phyloP scores from a whole-genome alignment of 73 alveolate species.

The Uronychia setigera region DNA sequence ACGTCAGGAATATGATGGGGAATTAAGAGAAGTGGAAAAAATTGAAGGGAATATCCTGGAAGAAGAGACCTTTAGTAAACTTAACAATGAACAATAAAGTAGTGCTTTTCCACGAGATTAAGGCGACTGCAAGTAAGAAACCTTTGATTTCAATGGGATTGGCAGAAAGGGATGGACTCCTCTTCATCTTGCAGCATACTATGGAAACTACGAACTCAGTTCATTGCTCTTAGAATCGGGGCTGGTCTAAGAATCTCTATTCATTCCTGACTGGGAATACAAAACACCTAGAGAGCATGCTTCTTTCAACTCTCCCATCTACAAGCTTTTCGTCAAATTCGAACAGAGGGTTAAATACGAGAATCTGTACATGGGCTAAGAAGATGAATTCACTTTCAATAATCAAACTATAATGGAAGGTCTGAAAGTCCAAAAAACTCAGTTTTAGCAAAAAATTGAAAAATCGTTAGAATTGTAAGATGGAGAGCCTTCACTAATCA shows the following conservation, averaged over 20 bases:
- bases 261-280: not conserved
- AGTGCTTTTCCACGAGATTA: too few species aligned
- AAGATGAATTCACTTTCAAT: not conserved
- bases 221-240: not conserved
- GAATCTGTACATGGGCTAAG: not conserved
- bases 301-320: not conserved
- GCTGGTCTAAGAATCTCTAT: not conserved
- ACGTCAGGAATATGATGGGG: too few species aligned
- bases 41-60: too few species aligned
- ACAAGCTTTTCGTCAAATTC: not conserved
- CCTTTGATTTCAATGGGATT: not conserved
- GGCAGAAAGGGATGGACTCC: conserved; percentile 3
- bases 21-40: too few species aligned
- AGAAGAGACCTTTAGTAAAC: too few species aligned
- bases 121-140: too few species aligned
- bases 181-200: not conserved
- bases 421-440: not conserved
- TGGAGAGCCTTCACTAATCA: too few species aligned
- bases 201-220: not conserved
- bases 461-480: too few species aligned
- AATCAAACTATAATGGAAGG: not conserved
- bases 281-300: not conserved
- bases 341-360: not conserved
- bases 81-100: too few species aligned
- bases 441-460: not conserved